Base-by-base conservation (phyloP, 1,284 basidiomycete genomes). In the Clitocybe nebularis region DNA sequence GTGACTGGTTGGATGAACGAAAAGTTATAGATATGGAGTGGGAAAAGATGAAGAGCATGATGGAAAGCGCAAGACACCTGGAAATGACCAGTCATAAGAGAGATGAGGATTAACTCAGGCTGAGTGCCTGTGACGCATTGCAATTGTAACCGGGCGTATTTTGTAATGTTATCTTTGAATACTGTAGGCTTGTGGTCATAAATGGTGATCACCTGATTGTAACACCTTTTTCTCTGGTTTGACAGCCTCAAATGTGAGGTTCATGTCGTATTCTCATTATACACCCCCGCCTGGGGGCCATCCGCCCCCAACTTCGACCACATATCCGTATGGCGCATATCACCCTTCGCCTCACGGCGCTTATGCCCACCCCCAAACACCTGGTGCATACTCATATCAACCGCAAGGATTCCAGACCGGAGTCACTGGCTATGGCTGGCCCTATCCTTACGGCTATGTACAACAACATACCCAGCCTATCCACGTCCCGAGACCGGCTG, bases 1-100 rank as follows among this genome's bases (percentile, higher is more conserved):
- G 84, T 63, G 82, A 87, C 32, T 93, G 89, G 87, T 72, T 93
- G 23, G 89, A 92, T 48, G 61, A 77, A 46, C 72, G 84, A 33
- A 74, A 77, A 9, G 64, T 85, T 35, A 81, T 92, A 50, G 75
- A 79, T 22, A 67, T 68, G 47, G 75, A 84, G 52, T 89, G 83
- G 83, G 68, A 73, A 45, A 81, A 69, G 52, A 59, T 89, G 39
- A 80, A 84, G 52, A 63, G 68, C 16, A 73, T 89, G 69, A 85
- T 88, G 78, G 78, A 86, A n/a, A 71, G 67, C 33, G 84, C 87
- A 16, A 69, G 70, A 30, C 72, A 75, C 48, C 62, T 90, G 40
- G 85, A 88, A 42, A 57, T 71, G 25, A 63, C 65, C 5, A 60
- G 61, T 4, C 75, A 69, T 57, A 69, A 63, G 52, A 75, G 74